Base-by-base conservation (phyloP, 345 rosid species). In the Acer negundo region DNA sequence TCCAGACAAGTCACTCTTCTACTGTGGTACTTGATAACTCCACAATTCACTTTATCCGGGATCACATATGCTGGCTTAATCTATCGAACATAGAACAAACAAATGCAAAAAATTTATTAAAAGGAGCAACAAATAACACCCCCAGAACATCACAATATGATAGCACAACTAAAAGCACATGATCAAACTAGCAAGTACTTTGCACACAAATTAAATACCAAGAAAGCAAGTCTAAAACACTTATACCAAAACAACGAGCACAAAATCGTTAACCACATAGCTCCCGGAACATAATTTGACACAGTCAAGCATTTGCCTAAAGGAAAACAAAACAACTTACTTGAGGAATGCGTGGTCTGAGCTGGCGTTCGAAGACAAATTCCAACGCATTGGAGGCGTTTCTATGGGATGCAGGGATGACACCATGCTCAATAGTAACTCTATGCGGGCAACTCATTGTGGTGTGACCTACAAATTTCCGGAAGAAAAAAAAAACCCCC, bases 1-100 rank as follows among this genome's bases (percentile, higher is more conserved):
- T 96, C 99, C 84, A 96, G 85, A 78, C 99, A 87, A 4, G 99
- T 96, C 24, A 96, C 89, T 16, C 99, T 86, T 85, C 99, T 87
- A 80, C 99, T 96, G 78, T 96, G 98, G 84, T 96, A 96, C 83
- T 95, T 85, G 79, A 94, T 87, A 74, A 90, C 98, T 9, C 95
- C 98, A 84, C 97, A 91, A 67, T 81, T 84, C 68, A 96, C 97
- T 90, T 87, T 86, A 85, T 96, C 85, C 31, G 99, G 99, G 73
- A 95, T 92, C 71, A 90, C 82, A 84, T 87, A 80, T 46, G 90
- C 82, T 53, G 97, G 92, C 72, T 94, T 95, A 20, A 92, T 88
- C 98, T 95, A 82, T 47, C 35, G 2, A 46, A 31, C 40, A 77
- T 65, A 70, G 63, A 77, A 66, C n/a, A 78, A 42, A 71, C n/a